A percentile compares a stretch with the other conserved stretches of the same genome.
phyloP scores from a whole-genome alignment of 306 rosid genomes.

The Delonix regia region DNA sequence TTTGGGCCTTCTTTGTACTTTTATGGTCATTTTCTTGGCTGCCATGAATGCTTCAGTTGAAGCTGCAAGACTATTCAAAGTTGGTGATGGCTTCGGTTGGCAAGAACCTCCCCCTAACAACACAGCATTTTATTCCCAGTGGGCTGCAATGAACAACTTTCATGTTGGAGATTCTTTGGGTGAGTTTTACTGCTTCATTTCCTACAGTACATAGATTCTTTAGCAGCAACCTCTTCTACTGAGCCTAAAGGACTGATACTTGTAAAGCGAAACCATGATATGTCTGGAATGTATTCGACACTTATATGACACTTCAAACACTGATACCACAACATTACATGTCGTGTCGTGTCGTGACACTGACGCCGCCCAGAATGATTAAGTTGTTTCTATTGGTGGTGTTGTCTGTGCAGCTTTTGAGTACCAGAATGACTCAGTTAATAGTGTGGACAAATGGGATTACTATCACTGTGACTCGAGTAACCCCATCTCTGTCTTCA shows the following conservation, averaged over 20 bases:
- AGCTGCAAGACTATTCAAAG: constrained; percentile 58
- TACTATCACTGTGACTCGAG: constrained; percentile 71
- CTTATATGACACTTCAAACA: too few relatives aligned
- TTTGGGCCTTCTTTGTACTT: constrained; percentile 11
- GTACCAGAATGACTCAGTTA: constrained; percentile 79
- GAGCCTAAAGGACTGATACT: too few relatives aligned
- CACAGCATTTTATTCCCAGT: constrained; percentile 53
- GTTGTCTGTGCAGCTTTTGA: constrained; percentile 59
- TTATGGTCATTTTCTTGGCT: constrained; percentile 33
- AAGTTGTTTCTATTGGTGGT: too few relatives aligned
- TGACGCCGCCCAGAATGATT: too few relatives aligned
- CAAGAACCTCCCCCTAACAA: constrained; percentile 49
- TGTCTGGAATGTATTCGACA: too few relatives aligned
- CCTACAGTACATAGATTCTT: background rate
- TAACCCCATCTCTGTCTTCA: constrained; percentile 54
- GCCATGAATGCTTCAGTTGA: constrained; percentile 31
- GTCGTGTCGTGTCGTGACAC: too few relatives aligned
- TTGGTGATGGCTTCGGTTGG: constrained; percentile 80
- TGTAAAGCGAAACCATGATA: too few relatives aligned
- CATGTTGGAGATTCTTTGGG: constrained; percentile 82
- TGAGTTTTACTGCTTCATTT: constrained; percentile 33
- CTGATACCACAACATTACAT: too few relatives aligned
- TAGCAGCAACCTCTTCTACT: too few relatives aligned
- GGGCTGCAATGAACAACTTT: constrained; percentile 72
- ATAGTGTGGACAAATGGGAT: constrained; percentile 68